phyloP scores from a whole-genome alignment of 2,329 filamentous ascomycete species.

The Clarireedia homoeocarpa region DNA sequence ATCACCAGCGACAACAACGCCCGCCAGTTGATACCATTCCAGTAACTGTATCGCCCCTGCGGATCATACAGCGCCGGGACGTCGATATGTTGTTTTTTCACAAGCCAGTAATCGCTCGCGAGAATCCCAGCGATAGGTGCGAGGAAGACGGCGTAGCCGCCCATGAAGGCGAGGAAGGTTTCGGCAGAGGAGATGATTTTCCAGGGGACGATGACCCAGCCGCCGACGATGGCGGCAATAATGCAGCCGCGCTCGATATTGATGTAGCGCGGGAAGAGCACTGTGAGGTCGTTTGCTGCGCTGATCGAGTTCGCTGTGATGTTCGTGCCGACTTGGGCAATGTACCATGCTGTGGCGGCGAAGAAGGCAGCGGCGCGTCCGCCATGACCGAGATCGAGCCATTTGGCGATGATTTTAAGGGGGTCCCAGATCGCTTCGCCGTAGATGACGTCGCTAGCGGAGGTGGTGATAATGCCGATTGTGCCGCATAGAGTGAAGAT shows the following conservation, averaged over 20 bases:
- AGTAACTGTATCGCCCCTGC: constrained; percentile 21
- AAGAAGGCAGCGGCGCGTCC: constrained; percentile 41
- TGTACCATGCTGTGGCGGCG: constrained; percentile 43
- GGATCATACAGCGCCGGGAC: constrained; percentile 33
- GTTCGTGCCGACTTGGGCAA: constrained; percentile 49
- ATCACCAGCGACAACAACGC: constrained; percentile 22
- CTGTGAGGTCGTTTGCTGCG: constrained; percentile 48
- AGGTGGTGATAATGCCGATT: constrained; percentile 50
- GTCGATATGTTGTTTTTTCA: constrained; percentile 33
- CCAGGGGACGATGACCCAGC: constrained; percentile 57
- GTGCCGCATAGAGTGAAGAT: constrained; percentile 29
- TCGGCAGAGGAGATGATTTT: constrained; percentile 53
- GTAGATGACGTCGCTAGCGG: constrained; percentile 44
- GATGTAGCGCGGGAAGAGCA: constrained; percentile 44
- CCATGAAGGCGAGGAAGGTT: constrained; percentile 58
- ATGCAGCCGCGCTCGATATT: constrained; percentile 50
- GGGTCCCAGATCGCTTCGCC: constrained; percentile 45
- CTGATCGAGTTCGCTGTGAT: constrained; percentile 48
- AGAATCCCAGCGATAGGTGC: constrained; percentile 53
- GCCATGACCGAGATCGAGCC: constrained; percentile 36
- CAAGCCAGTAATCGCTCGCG: constrained; percentile 49
- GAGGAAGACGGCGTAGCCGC: constrained; percentile 55
- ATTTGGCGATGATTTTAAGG: constrained; percentile 36
- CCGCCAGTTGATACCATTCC: constrained; percentile 26
- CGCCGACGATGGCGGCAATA: constrained; percentile 43